Base-by-base conservation (phyloP, 2,329 filamentous ascomycete species). In the Juglanconis oblonga region DNA sequence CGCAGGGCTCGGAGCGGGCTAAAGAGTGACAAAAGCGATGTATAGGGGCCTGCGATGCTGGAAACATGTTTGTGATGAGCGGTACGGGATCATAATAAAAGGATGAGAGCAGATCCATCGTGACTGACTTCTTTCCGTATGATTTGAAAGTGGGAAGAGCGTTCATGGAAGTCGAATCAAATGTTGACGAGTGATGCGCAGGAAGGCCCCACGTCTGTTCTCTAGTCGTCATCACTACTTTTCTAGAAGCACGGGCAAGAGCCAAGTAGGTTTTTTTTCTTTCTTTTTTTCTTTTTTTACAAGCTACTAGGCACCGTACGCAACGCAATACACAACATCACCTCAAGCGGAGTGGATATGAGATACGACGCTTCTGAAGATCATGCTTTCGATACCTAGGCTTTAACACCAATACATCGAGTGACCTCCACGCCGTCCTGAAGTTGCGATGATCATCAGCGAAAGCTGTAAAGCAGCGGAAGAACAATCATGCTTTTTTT, bases 371-470 rank as follows among this genome's bases (percentile, higher is more conserved):
- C 17, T 17, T 17, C 17, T 17, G 17, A 17, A 17, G 17, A 17
- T 17, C 17, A 17, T 17, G 2, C 17, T 17, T 4, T 29, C 7
- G 13, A 31, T 9, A n/a, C 13, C 35, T 17, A 62, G 13, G 44
- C 29, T n/a, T 73, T 66, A 36, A 66, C 69, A 1, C 77, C 79
- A 11, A 81, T 70, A 68, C 87, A 89, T 65, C 76, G 77, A 3
- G 86, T 87, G 53, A 89, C 82, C 67, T 89, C 87, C n/a, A 89
- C 74, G 4, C 81, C 87, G 66, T 89, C 87, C 38, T 62, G 48
- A 5, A 42, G 11, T 2, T 14, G 3, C 24, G 3, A 13, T 35
- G 5, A 35, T 14, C 24, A 38, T 44, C 7, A 33, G 36, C 4
- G 14, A 0, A 35, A 5, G 4, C n/a, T 4, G 17, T 17, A 17